Percentiles rank a stretch among this genome's conserved stretches.
These are phyloP conservation scores for Xylaria sp. DNA, from an alignment of 2,329 filamentous ascomycete species.

Conservation along the genomic window DNA sequence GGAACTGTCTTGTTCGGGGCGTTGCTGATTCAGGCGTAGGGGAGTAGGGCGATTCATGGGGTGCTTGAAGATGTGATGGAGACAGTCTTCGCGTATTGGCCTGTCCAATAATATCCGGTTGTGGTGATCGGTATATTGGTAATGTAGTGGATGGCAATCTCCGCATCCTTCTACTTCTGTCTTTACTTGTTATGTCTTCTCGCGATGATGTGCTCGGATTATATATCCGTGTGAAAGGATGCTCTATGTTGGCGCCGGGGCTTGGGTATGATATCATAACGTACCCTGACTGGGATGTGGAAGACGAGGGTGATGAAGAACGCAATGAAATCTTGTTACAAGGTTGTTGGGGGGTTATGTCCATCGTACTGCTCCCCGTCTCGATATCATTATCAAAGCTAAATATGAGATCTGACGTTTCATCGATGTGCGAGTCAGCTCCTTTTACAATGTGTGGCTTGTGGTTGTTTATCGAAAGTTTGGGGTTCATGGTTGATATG, in stretches of 20 bases:
- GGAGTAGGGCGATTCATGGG: not conserved
- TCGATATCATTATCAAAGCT: constrained; percentile 15
- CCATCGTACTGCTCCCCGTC: not conserved
- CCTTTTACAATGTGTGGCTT: not conserved
- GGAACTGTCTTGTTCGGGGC: constrained; percentile 14
- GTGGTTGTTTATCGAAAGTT: not conserved
- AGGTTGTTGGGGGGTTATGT: not conserved
- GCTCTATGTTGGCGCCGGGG: not conserved
- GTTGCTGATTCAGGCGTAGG: constrained; percentile 11
- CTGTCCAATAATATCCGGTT: not conserved
- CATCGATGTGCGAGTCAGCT: not conserved
- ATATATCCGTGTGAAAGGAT: not conserved
- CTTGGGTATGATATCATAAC: constrained; percentile 5
- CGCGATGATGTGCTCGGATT: not conserved
- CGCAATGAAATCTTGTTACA: not conserved
- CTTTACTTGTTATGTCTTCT: not conserved
- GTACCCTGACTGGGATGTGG: constrained; percentile 3
- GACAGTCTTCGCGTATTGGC: not conserved
- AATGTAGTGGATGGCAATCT: not conserved
- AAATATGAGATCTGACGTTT: constrained; percentile 12
- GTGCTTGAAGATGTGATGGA: not conserved
- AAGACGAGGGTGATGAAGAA: constrained; percentile 4
- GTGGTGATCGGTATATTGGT: not conserved
- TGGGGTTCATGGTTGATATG: not conserved
- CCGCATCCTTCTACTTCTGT: not conserved